Base-by-base conservation (phyloP, 1,139 yeast genomes). In the Kurtzmaniella quercitrusa region DNA sequence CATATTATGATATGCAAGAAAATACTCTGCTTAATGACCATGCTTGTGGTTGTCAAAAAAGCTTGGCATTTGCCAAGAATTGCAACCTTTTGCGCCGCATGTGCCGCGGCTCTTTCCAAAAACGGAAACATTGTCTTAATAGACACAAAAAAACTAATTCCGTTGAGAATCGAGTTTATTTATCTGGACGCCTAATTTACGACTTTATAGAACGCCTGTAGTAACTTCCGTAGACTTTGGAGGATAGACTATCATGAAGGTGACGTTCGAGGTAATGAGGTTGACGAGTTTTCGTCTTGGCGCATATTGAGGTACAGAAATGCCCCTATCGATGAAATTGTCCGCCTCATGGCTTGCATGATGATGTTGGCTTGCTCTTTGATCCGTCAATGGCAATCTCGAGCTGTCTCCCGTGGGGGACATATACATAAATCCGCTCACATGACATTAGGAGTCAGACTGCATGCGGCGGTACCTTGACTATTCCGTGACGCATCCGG, bases 1-100 rank as follows among this genome's bases (percentile, higher is more conserved):
- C 36, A 31, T 18, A 31, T 31, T 14, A 27, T 27, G 12, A 27
- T 11, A 10, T n/a, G 14, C 12, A 27, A 31, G n/a, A 31, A 31
- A 31, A 31, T 12, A 16, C 18, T 10, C 10, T 12, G 18, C 18
- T 31, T 14, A 14, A 31, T 14, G 18, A 14, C 18, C 14, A 31
- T 31, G 36, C 36, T 16, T 14, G 36, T 31, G 36, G 36, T 31
- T 31, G 36, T 31, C 36, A 31, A 31, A 31, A 31, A 14, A 10
- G 3, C 36, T 31, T 31, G 36, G 36, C 36, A 31, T 5, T 5
- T 15, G 36, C 36, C 36, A 31, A 31, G 36, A 31, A 31, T 31
- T 31, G 36, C 36, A 31, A 31, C 36, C 36, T 14, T 3, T 12
- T 12, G 16, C 18, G 36, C 36, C 36, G 36, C 36, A 31, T 5